A percentile compares a stretch with the other conserved stretches of the same genome.
phyloP scores from a whole-genome alignment of 208 protist genomes.

The Endotrypanum monterogeii region DNA sequence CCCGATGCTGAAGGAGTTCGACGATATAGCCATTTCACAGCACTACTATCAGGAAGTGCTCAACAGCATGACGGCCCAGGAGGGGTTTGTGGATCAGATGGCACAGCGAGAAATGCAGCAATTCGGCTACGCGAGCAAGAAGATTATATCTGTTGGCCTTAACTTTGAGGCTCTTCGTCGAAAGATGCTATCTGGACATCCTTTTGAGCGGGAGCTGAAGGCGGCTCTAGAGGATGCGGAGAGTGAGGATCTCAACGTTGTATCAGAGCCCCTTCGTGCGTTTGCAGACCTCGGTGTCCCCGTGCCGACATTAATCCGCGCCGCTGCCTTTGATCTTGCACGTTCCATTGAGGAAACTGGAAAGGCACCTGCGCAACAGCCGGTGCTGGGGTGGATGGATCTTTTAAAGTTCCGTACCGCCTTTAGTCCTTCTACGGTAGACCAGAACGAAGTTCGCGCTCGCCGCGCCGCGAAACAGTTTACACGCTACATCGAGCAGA shows the following conservation, averaged over 20 bases:
- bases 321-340: conserved; percentile 72
- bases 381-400: conserved; percentile 75
- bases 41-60: conserved; percentile 82
- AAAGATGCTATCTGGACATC: conserved; percentile 41
- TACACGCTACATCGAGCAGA: conserved; percentile 56
- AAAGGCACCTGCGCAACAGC: conserved; percentile 52
- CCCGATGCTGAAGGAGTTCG: conserved; percentile 76
- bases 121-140: conserved; percentile 89
- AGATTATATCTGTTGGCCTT: conserved; percentile 80
- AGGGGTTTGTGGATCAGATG: conserved; percentile 54
- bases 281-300: conserved; percentile 52
- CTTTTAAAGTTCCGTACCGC: conserved; percentile 83
- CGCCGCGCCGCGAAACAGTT: conserved; percentile 50
- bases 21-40: conserved; percentile 72
- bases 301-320: conserved; percentile 38
- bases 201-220: conserved; percentile 66
- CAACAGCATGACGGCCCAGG: conserved; percentile 51
- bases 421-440: conserved; percentile 66
- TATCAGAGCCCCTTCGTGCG: conserved; percentile 57
- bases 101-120: conserved; percentile 60
- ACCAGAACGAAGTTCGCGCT: conserved; percentile 52
- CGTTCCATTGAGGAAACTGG: conserved; percentile 80
- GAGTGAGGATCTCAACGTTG: conserved; percentile 60
- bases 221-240: conserved; percentile 73
- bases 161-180: conserved; percentile 68